A percentile compares a stretch with the other conserved stretches of the same genome.
These are phyloP conservation scores for Aspergillus sojae DNA, from an alignment of 2,329 filamentous ascomycete genomes.

Conservation along the genomic window DNA sequence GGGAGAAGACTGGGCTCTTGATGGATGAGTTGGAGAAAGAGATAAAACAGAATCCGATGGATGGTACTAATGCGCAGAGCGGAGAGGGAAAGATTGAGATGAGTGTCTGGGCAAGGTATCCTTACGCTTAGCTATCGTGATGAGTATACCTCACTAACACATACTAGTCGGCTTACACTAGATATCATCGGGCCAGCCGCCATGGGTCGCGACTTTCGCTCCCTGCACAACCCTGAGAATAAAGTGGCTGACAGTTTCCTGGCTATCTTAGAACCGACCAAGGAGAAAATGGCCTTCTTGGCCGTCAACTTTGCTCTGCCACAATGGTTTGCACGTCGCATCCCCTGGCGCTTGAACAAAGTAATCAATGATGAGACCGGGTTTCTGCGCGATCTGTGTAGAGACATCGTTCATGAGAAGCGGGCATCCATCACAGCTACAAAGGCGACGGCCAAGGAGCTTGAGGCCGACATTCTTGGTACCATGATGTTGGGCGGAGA, in stretches of 20 bases:
- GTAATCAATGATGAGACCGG: slow-evolving; percentile 33
- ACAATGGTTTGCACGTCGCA: slow-evolving; percentile 50
- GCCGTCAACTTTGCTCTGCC: slow-evolving; percentile 52
- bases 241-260: slow-evolving; percentile 57
- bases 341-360: slow-evolving; percentile 46
- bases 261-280: slow-evolving; percentile 51
- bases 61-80: slow-evolving; percentile 24
- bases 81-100: slow-evolving; percentile 37
- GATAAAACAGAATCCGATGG: slow-evolving; percentile 30
- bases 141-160: neutral
- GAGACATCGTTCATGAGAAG: slow-evolving; percentile 40
- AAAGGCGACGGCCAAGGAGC: slow-evolving; percentile 42
- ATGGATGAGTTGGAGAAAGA: slow-evolving; percentile 39
- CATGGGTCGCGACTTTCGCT: slow-evolving; percentile 59
- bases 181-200: slow-evolving; percentile 62
- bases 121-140: neutral
- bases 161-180: slow-evolving; percentile 52
- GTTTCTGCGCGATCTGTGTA: slow-evolving; percentile 36
- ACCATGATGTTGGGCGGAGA: slow-evolving; percentile 42
- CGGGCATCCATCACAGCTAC: slow-evolving; percentile 26
- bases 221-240: slow-evolving; percentile 54
- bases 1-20: slow-evolving; percentile 39
- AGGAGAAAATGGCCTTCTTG: slow-evolving; percentile 47
- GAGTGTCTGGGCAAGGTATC: slow-evolving; percentile 37
- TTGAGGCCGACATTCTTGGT: slow-evolving; percentile 42